Evolutionary conservation across 164 flowering plant genomes (phyloP), one percentile per base, ranked within the genome.

Genomic region (Magnolia sinica): DNA sequence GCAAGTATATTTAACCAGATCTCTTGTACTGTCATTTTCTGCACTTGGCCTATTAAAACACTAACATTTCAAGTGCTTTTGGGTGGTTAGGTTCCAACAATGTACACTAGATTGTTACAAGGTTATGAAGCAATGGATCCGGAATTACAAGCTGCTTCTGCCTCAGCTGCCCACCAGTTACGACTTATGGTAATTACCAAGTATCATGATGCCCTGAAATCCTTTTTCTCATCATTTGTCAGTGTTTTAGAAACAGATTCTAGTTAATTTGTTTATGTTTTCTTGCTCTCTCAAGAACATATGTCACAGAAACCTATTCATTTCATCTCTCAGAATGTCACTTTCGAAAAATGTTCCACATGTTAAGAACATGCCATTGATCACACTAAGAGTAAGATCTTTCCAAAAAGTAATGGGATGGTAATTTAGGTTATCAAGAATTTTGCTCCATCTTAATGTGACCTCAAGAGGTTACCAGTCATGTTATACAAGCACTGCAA

Each of bases 71-170:
- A 50, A 66, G 67, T 70, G 68, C 72, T 71, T 59, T 78, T 83
- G 52, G 65, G 61, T 79, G 24, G 66, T 19, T 82, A 96, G 99
- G 99, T 96, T 76, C 99, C 99, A 68, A 96, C 98, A 18, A 93
- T 96, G 92, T 96, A 94, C 80, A 88, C 96, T 71, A 87, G 99
- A 70, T 79, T 96, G 76, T 86, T 96, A 82, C 98, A 96, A 93
- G 98, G 98, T 73, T 94, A 90, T 82, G 92, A 91, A 83, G 87
- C 90, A 52, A 92, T 94, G 99, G 96, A 93, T 75, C 78, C 89
- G 70, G 95, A 89, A 71, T 78, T 81, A 71, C 89, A 90, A 85
- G 82, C 85, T 73, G 75, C 83, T 70, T 93, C 96, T 72, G 94
- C 92, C 66, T 85, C 88, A 78, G 97, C 99, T 72, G 96, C 98